Conservation (phyloP, 345 rosid genomes). For the Moricandia arvensis region DNA sequence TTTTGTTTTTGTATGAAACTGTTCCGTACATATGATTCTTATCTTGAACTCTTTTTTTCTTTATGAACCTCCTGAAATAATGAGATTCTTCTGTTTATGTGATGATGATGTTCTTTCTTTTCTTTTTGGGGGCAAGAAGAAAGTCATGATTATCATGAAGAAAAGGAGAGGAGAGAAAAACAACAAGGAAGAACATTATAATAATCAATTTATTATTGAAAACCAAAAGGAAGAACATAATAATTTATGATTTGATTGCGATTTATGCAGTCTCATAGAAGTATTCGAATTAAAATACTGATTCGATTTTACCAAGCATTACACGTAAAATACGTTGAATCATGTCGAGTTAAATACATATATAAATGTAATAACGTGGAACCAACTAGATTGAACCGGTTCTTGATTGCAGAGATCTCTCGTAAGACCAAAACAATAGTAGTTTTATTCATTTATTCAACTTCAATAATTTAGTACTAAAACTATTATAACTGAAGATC, state of each 20-base stretch:
- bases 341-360: background rate
- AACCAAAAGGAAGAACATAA: slow-evolving; percentile 31
- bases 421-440: slow-evolving; percentile 31
- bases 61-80: slow-evolving; percentile 32
- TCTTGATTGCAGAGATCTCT: slow-evolving; percentile 31
- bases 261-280: slow-evolving; percentile 24
- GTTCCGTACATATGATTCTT: slow-evolving; percentile 28
- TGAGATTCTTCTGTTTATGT: slow-evolving; percentile 34
- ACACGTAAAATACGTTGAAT: slow-evolving; percentile 33
- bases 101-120: slow-evolving; percentile 30
- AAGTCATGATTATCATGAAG: slow-evolving; percentile 26
- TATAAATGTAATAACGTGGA: slow-evolving; percentile 7
- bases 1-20: slow-evolving; percentile 6
- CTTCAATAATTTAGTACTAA: background rate
- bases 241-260: slow-evolving; percentile 38
- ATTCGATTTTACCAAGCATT: background rate
- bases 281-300: slow-evolving; percentile 4
- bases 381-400: slow-evolving; percentile 13
- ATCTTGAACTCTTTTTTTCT: slow-evolving; percentile 3
- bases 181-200: slow-evolving; percentile 12
- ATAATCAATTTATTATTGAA: slow-evolving; percentile 8
- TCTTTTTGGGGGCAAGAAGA: slow-evolving; percentile 4
- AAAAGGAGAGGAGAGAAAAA: slow-evolving; percentile 18
- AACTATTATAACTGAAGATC: background rate
- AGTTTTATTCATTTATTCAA: background rate